Conservation (phyloP, 2,329 filamentous ascomycete genomes). For the Trichoderma lentiforme region DNA sequence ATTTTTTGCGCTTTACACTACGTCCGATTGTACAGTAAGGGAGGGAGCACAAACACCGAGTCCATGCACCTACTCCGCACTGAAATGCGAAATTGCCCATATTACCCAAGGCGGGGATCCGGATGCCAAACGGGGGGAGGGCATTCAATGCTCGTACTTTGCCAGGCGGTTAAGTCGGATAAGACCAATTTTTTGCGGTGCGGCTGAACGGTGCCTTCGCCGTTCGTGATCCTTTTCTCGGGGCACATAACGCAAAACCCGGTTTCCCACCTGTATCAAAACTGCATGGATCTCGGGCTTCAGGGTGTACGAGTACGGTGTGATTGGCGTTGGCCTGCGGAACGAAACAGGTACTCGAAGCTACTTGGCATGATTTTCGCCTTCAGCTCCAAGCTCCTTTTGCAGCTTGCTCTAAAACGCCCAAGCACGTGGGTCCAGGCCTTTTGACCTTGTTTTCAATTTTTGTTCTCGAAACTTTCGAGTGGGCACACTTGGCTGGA, state of each 20-base stretch:
- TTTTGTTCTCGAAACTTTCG: slow-evolving; percentile 15
- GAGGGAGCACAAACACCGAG: neutral
- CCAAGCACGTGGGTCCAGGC: neutral
- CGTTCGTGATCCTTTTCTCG: neutral
- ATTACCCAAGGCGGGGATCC: neutral
- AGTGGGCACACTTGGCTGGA: slow-evolving; percentile 1
- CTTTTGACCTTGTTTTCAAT: neutral
- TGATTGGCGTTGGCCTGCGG: neutral
- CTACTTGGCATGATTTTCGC: neutral
- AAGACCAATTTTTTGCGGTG: neutral
- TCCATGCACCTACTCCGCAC: neutral
- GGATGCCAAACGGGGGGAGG: neutral
- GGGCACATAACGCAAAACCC: neutral
- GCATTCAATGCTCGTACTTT: neutral
- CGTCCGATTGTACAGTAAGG: neutral
- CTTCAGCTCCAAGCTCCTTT: neutral
- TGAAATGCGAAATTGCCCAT: slow-evolving; percentile 1
- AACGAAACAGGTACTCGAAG: neutral
- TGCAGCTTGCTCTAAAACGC: neutral
- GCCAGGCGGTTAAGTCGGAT: neutral
- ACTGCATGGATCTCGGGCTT: neutral
- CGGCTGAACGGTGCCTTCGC: neutral
- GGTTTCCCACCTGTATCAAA: neutral
- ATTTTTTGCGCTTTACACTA: neutral
- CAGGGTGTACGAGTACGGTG: neutral